Base-by-base conservation (phyloP, 2,329 filamentous ascomycete genomes). In the Penicillium vulpinum region DNA sequence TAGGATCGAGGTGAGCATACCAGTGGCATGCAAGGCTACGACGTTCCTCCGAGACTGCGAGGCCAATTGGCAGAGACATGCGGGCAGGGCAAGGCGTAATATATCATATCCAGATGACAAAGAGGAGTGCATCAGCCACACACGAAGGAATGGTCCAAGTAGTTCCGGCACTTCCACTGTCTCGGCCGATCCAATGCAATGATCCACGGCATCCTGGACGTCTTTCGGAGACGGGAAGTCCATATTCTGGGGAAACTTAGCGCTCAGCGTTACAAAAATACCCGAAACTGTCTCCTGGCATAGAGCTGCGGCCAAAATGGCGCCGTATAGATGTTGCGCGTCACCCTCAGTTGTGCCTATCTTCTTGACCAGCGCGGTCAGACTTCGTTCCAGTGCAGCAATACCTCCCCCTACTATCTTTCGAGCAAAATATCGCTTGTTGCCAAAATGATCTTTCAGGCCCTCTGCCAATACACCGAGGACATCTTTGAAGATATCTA, bases 391-490 rank as follows among this genome's bases (percentile, higher is more conserved):
- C 53, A 97, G 73, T 8, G 86, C 84, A 62, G 86, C 82, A 88
- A 91, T 96, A 4, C 93, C 92, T 55, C 88, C 89, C 22, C 85
- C 87, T 57, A 90, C 84, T 29, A 95, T 85, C 63, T 86, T 83
- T 63, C 86, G 87, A 57, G 86, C 84, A 72, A 97, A 97, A 77
- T 93, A 97, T 65, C 90, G 85, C 68, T 88, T 85, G 75, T 97
- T 99, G 21, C 92, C 93, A 45, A 88, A 82, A 73, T 97, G 92
- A 44, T 86, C 86, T 52, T 86, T 84, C 62, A 99, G 83, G 15
- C 87, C 86, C 46, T 88, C 88, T 1, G 89, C 88, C 28, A 97
- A 77, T 15, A 94, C 85, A 31, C 85, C 72, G 56, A 79, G 60
- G 21, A 70, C 64, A 61, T 80, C 77, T 59, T 76, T 85, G 38